Base-by-base conservation (phyloP, 805 yeast species). In the Metschnikowia picachoensis region DNA sequence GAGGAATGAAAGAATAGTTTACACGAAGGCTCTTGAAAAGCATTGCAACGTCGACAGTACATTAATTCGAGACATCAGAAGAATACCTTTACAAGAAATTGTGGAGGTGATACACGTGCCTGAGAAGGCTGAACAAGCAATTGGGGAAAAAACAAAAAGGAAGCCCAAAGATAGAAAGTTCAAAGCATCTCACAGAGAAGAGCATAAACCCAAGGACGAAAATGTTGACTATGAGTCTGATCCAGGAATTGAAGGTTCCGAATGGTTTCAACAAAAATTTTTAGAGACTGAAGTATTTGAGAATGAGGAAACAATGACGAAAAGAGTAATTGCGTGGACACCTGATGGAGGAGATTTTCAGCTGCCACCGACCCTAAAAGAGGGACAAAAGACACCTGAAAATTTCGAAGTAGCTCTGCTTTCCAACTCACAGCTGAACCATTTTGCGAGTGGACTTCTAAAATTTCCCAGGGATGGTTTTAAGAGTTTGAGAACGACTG, bases 1-100 rank as follows among this genome's bases (percentile, higher is more conserved):
- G 96, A 78, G 86, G 60, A 87, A 86, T 58, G 96, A 89, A 64
- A 72, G 80, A 49, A 77, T 85, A 29, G 77, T 86, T 3, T 89
- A 85, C 58, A 56, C 67, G 1, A 51, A 67, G 32, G 70, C 72
- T 7, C 31, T 52, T 34, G 67, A 62, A 33, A 69, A 73, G 35
- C 56, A 54, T 15, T 60, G 53, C 14, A 76, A 74, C 46, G 73
- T 77, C 5, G 78, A 78, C 44, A 66, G 73, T 15, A 67, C 72
- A 2, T 53, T 70, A 31, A 58, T 60, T 15, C 53, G 51, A 12
- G 70, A 67, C 44, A 63, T 68, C 20, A 52, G 57, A 13, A 62
- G 62, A 30, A 71, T 78, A 8, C 76, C 75, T 0, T 74, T 83
- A 8, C 80, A 81, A 42, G 78, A 79, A 36, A 74, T 85, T 25